Percentiles rank a stretch among this genome's conserved stretches.
These are phyloP conservation scores for Pseudomicrostroma phylloplanum DNA, from an alignment of 1,284 basidiomycete genomes.

Conservation along the genomic window DNA sequence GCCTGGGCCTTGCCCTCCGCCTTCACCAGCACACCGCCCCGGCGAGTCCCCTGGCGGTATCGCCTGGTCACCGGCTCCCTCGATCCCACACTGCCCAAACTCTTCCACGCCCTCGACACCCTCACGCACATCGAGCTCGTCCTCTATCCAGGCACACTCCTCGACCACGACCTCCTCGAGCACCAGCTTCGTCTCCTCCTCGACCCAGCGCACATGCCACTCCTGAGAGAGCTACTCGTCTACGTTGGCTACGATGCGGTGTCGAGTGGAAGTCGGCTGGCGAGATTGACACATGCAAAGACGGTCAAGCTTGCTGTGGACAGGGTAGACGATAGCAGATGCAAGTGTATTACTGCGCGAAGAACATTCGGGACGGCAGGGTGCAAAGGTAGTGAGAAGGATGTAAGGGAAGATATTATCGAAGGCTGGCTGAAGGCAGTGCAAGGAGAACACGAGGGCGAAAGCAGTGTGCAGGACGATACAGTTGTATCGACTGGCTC, in stretches of 20 bases:
- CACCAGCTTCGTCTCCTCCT: constrained; percentile 3
- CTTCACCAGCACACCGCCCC: not conserved
- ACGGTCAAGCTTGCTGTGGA: not conserved
- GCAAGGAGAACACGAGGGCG: not conserved
- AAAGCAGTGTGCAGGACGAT: not conserved
- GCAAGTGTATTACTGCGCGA: not conserved
- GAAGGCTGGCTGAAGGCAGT: not conserved
- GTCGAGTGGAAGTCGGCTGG: not conserved
- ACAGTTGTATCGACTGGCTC: not conserved
- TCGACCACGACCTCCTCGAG: not conserved
- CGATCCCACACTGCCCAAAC: not conserved
- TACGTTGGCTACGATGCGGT: not conserved
- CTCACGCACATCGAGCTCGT: constrained; percentile 1
- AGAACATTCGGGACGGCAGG: not conserved
- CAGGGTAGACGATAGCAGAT: not conserved
- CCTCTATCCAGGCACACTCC: not conserved
- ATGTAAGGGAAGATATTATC: not conserved
- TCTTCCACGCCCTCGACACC: not conserved
- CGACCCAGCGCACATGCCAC: not conserved
- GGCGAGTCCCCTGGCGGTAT: not conserved
- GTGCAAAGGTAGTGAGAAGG: not conserved
- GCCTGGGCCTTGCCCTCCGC: no score
- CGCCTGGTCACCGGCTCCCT: not conserved
- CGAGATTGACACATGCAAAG: not conserved
- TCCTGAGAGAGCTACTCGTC: not conserved